Evolutionary conservation across 2,329 filamentous ascomycete species (phyloP), one percentile per base, ranked within the genome.

Genomic region (Chrysoporthe puriensis): DNA sequence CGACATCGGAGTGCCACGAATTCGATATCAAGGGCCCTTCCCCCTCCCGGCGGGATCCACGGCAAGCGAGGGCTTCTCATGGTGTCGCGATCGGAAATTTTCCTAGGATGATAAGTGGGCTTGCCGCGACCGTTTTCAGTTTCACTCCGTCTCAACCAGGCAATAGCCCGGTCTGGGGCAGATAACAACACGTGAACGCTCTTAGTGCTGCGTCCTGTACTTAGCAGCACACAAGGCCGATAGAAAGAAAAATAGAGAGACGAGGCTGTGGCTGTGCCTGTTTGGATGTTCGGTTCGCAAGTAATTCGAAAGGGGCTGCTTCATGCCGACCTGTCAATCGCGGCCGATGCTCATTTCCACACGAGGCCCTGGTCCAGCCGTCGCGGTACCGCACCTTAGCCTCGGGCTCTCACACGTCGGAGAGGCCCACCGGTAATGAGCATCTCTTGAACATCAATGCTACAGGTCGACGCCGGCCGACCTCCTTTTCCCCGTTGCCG

Each of bases 81-180:
- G 16, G 40, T 26, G 42, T 44, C 44, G 18, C 21, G 52, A 48
- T 44, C 59, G 66, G 64, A 64, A 48, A 68, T 62, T 70, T 65
- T 60, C 62, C 54, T 65, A 67, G 68, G 66, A 59, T 60, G 58
- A 64, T 54, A 68, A 54, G 67, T 66, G 68, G 59, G 60, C 66
- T 65, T 48, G 52, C 46, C 66, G 68, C 62, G 50, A 67, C 68
- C 63, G 60, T 70, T 62, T 62, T 26, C 62, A 58, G 59, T 66
- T 69, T 66, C 62, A 68, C 62, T 52, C 63, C 61, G 36, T 64
- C 59, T 64, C 68, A 62, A 69, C 62, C 58, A 59, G 66, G 57
- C 54, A 59, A 36, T 36, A n/a, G 58, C 54, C 66, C 63, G 66
- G 68, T 42, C 36, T 63, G 54, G 36, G 9, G 42, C 43, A 52